Conservation (phyloP, 2,329 filamentous ascomycete species). For the Aspergillus latus region DNA sequence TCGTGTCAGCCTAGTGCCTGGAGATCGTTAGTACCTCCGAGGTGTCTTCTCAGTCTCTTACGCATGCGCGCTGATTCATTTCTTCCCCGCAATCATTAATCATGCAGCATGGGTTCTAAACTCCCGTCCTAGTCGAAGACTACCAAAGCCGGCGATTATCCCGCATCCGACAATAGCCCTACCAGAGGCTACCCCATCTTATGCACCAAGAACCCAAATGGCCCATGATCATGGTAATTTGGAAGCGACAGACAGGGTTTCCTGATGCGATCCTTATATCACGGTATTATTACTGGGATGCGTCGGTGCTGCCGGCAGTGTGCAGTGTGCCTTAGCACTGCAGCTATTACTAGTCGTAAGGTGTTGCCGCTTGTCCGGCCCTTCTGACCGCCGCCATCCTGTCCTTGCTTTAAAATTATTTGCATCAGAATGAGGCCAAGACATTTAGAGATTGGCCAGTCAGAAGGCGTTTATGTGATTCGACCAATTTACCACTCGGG, state of each 20-base stretch:
- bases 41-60: not conserved
- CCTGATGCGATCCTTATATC: not conserved
- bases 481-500: not conserved
- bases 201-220: not conserved
- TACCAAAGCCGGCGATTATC: not conserved
- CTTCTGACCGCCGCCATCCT: slow-evolving; percentile 13
- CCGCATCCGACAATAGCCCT: slow-evolving; percentile 1
- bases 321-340: not conserved
- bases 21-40: slow-evolving; percentile 14
- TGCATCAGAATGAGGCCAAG: slow-evolving; percentile 8
- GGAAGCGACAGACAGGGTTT: not conserved
- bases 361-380: slow-evolving; percentile 12
- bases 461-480: slow-evolving; percentile 5
- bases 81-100: slow-evolving; percentile 8
- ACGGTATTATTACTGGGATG: not conserved
- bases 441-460: not conserved
- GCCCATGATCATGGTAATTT: not conserved
- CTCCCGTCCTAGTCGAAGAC: too few relatives aligned
- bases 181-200: not conserved
- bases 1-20: slow-evolving; percentile 5
- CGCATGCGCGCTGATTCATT: not conserved
- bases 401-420: slow-evolving; percentile 9
- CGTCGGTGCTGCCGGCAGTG: slow-evolving; percentile 12
- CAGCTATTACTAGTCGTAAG: not conserved
- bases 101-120: not conserved